Evolutionary conservation across 2,329 filamentous ascomycete genomes (phyloP), one percentile per base, ranked within the genome.

Genomic region (Lojkania enalia): DNA sequence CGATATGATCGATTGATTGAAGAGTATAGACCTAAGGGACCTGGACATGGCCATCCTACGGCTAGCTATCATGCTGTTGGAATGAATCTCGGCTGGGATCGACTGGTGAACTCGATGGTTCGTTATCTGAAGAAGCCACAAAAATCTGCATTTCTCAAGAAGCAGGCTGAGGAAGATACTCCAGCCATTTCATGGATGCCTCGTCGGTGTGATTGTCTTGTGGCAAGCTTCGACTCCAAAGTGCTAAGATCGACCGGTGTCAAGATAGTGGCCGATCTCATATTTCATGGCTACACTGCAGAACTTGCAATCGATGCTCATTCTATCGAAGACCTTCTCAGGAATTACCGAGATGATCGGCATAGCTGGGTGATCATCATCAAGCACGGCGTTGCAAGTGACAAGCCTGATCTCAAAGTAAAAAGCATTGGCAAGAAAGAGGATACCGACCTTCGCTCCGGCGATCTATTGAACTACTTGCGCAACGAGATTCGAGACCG

Each of bases 331-430:
- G 88, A 94, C 50, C 75, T 96, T 9, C 76, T 89, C 12, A 82
- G 84, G 20, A 85, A 85, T 60, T 87, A 95, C 61, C 80, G 86
- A 12, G 87, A 90, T 44, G 86, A 90, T 55, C 79, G 79, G 20
- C 88, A 95, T 67, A 86, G 82, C 19, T 97, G 91, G 89, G 83
- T 96, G 48, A 82, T 96, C 27, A 87, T 95, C 50, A 85, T 96
- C 60, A 95, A 96, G 66, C 86, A 88, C 82, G 71, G 84, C 70
- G 59, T 84, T 75, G 71, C 77, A 38, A 68, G 60, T 4, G 71
- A 76, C 30, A 77, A 79, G 39, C 77, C 77, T 2, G 71, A 72
- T 21, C 71, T 95, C 36, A 95, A 95, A 71, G 81, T 96, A 52
- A 88, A 87, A 63, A 89, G 82, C 11, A 81, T 91, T 61, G 80